Percentiles rank a stretch among this genome's conserved stretches.
Evolutionary conservation across 2,329 filamentous ascomycete genomes (phyloP).

Genomic region (Cytospora paraplurivora): DNA sequence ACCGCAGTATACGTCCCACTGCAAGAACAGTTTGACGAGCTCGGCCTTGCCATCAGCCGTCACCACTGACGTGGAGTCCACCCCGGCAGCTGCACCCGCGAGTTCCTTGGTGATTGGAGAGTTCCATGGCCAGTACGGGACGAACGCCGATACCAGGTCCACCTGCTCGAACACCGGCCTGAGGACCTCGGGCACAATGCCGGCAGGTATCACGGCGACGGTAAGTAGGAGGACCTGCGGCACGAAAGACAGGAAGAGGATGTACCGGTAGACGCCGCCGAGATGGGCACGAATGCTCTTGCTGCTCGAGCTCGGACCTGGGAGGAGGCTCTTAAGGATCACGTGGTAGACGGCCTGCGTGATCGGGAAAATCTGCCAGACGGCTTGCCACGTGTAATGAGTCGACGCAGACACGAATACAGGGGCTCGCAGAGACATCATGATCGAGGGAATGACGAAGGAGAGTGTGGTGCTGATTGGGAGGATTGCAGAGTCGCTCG

Average conservation of each 20-base stretch:
- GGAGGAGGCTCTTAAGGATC: constrained; percentile 33
- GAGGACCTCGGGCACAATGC: constrained; percentile 39
- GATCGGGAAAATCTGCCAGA: constrained; percentile 54
- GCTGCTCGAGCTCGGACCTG: background rate
- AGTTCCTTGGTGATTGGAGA: constrained; percentile 44
- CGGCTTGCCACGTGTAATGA: constrained; percentile 50
- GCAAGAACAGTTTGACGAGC: constrained; percentile 48
- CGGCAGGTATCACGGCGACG: constrained; percentile 43
- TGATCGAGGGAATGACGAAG: constrained; percentile 46
- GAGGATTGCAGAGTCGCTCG: constrained; percentile 33
- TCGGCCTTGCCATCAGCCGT: constrained; percentile 40
- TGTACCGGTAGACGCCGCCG: constrained; percentile 8
- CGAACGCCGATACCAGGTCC: constrained; percentile 37
- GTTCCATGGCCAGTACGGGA: constrained; percentile 37
- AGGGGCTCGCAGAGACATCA: constrained; percentile 47
- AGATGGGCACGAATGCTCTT: background rate
- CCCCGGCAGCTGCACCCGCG: constrained; percentile 27
- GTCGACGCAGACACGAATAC: constrained; percentile 40
- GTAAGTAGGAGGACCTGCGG: constrained; percentile 45
- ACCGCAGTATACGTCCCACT: constrained; percentile 52
- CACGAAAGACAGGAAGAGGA: constrained; percentile 40
- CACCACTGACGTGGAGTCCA: constrained; percentile 31
- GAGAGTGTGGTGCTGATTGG: constrained; percentile 46
- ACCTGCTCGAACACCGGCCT: constrained; percentile 25
- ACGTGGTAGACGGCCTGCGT: constrained; percentile 46